Evolutionary conservation across 331 rosid genomes (phyloP).

Genomic region (Malus hybrid): DNA sequence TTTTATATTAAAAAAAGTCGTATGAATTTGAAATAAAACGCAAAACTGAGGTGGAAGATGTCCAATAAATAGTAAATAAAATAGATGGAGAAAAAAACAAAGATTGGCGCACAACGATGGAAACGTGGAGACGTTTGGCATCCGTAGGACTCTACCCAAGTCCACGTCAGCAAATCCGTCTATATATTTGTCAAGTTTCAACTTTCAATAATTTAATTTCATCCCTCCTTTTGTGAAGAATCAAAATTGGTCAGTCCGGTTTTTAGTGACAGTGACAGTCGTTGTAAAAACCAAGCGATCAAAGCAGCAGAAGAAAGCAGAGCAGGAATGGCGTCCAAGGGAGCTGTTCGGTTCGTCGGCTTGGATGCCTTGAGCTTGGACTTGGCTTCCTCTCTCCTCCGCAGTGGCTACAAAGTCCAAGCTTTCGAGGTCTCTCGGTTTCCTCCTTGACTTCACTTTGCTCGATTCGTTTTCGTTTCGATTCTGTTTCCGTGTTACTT

Average conservation of each 20-base stretch:
- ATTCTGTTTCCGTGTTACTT: neutral
- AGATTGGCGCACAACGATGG: neutral
- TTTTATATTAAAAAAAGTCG: too few relatives aligned
- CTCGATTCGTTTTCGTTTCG: neutral
- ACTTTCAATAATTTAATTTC: too few relatives aligned
- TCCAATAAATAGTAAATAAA: too few relatives aligned
- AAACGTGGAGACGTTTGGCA: neutral
- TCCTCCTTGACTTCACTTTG: neutral
- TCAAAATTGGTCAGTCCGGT: too few relatives aligned
- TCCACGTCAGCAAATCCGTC: neutral
- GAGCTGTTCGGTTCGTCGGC: constrained; percentile 58
- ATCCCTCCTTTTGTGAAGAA: too few relatives aligned
- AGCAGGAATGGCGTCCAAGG: constrained; percentile 41
- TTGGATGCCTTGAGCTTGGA: constrained; percentile 51
- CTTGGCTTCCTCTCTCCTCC: constrained; percentile 53
- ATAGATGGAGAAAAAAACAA: too few relatives aligned
- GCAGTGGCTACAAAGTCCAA: constrained; percentile 47
- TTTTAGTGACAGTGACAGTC: too few relatives aligned
- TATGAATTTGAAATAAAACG: too few relatives aligned
- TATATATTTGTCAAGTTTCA: neutral
- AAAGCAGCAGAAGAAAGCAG: neutral
- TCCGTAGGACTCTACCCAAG: neutral
- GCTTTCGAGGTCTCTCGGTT: constrained; percentile 57
- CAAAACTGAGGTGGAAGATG: too few relatives aligned
- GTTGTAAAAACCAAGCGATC: neutral